Conservation (phyloP, 228 moss, liverwort and hornwort genomes). For the Sphagnum fallax region DNA sequence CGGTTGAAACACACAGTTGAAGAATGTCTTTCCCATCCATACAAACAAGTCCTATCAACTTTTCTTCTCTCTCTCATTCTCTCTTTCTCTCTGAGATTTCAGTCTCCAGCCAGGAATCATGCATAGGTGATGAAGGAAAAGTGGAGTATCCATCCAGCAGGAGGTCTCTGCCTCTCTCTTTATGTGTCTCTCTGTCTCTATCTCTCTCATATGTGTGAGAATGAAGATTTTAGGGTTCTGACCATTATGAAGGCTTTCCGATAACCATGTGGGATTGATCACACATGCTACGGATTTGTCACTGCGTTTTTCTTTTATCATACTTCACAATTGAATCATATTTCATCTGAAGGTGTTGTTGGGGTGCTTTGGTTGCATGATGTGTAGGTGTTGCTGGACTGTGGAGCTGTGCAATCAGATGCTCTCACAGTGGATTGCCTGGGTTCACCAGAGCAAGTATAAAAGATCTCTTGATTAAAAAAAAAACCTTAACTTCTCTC, state of each 20-base stretch:
- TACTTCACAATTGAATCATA: no score
- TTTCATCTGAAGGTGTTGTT: not conserved
- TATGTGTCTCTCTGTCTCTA: no score
- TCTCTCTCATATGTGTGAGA: not conserved
- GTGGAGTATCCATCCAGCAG: no score
- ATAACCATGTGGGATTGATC: no score
- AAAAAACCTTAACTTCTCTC: no score
- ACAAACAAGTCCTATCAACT: not conserved
- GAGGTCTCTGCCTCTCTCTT: no score
- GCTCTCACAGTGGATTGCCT: slow-evolving; percentile 81
- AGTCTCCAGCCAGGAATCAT: no score
- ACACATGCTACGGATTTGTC: no score
- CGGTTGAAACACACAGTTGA: no score
- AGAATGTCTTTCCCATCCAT: not conserved
- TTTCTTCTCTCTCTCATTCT: not conserved
- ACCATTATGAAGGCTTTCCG: no score
- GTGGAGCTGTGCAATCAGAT: slow-evolving; percentile 86
- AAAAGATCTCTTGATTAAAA: not conserved
- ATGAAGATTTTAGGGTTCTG: not conserved
- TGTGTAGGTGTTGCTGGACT: slow-evolving; percentile 69
- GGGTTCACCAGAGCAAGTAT: slow-evolving; percentile 69
- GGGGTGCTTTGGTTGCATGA: not conserved
- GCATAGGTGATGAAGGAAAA: no score
- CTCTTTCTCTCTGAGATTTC: not conserved
- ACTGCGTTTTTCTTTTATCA: no score